Evolutionary conservation across 2,329 filamentous ascomycete species (phyloP).

Genomic region (Aaosphaeria pasadenensis): DNA sequence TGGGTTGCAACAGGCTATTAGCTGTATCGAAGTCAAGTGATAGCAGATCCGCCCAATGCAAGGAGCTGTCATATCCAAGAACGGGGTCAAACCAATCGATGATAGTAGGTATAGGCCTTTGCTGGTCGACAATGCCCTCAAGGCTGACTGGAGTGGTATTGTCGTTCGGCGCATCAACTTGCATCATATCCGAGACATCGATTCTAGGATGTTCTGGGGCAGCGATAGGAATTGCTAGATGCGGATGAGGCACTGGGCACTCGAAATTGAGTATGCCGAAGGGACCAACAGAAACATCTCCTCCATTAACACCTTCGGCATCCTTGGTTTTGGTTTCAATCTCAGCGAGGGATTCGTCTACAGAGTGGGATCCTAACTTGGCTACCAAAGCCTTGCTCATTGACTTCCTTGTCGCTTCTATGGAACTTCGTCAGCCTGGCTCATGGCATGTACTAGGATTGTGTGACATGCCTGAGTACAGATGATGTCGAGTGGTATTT

Average conservation of each 20-base stretch:
- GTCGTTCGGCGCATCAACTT: too few relatives aligned
- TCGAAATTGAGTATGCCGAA: background rate
- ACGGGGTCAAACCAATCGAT: slow-evolving; percentile 3
- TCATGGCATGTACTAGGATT: background rate
- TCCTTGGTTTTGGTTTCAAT: slow-evolving; percentile 2
- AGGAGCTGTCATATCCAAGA: slow-evolving; percentile 1
- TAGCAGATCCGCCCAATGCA: slow-evolving; percentile 7
- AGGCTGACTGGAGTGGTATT: too few relatives aligned
- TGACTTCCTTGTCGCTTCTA: background rate
- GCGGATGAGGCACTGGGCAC: too few relatives aligned
- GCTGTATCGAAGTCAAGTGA: slow-evolving; percentile 1
- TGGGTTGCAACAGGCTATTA: slow-evolving; percentile 1
- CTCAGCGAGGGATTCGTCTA: slow-evolving; percentile 7
- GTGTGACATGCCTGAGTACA: slow-evolving; percentile 6
- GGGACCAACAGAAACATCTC: background rate
- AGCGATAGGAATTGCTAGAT: too few relatives aligned
- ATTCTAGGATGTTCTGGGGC: too few relatives aligned
- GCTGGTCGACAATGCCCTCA: background rate
- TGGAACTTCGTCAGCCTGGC: background rate
- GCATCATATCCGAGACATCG: too few relatives aligned
- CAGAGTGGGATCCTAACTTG: background rate
- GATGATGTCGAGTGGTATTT: slow-evolving; percentile 6
- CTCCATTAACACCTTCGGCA: background rate
- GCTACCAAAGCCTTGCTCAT: slow-evolving; percentile 1
- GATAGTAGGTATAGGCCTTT: background rate